phyloP scores from a whole-genome alignment of 306 rosid species.

The Cicer bijugum region DNA sequence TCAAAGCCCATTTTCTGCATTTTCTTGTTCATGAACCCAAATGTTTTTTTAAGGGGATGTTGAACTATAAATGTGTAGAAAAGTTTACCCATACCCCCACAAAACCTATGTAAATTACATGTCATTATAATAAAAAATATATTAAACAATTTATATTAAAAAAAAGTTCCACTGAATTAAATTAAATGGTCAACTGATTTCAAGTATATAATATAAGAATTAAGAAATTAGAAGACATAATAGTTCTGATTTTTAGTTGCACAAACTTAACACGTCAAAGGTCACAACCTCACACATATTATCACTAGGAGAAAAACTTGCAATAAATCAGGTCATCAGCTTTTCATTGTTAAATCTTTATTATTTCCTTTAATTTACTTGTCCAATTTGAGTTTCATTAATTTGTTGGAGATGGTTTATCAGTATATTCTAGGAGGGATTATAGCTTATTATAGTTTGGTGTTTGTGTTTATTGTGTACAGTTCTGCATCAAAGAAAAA shows the following conservation, averaged over 20 bases:
- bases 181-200: not conserved
- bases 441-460: constrained; percentile 56
- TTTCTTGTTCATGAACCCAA: too few species aligned
- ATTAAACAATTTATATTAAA: too few species aligned
- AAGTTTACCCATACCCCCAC: too few species aligned
- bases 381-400: not conserved
- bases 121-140: too few species aligned
- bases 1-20: too few species aligned
- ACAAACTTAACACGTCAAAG: not conserved
- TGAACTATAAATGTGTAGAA: too few species aligned
- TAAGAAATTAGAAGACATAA: not conserved
- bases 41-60: too few species aligned
- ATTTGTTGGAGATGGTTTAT: constrained; percentile 52
- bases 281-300: not conserved
- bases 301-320: not conserved
- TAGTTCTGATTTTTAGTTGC: not conserved
- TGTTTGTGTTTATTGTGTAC: constrained; percentile 47
- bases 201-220: not conserved
- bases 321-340: constrained; percentile 1
- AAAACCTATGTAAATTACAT: too few species aligned
- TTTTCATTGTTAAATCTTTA: not conserved
- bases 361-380: not conserved
- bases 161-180: too few species aligned
- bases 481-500: constrained; percentile 47
- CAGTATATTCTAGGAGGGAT: constrained; percentile 52